Percentiles rank a stretch among this genome's conserved stretches.
phyloP scores from a whole-genome alignment of 192 early-diverging fungal species.

The Rhizoclosmatium sp. region DNA sequence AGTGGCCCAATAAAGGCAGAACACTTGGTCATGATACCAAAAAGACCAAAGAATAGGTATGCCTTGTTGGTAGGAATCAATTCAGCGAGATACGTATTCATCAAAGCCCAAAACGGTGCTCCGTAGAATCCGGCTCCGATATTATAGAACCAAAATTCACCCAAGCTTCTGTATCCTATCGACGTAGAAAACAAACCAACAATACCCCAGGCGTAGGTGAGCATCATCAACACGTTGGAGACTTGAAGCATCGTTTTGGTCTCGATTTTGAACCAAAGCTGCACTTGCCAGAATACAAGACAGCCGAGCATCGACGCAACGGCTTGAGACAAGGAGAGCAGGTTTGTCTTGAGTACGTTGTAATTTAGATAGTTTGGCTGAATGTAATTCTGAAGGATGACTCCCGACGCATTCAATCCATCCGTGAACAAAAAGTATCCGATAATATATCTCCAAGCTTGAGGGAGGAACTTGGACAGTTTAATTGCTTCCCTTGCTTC shows the following conservation, averaged over 20 bases:
- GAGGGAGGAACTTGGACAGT: conserved; percentile 44
- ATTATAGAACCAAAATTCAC: conserved; percentile 44
- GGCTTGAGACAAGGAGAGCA: conserved; percentile 46
- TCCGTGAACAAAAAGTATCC: conserved; percentile 53
- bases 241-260: conserved; percentile 52
- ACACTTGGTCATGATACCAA: conserved; percentile 51
- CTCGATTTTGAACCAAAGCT: conserved; percentile 39
- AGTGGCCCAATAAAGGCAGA: conserved; percentile 53
- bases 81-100: conserved; percentile 51
- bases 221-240: conserved; percentile 42
- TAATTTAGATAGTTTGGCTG: conserved; percentile 43
- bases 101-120: conserved; percentile 48
- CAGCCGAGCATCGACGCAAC: conserved; percentile 50
- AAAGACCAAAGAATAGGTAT: conserved; percentile 55
- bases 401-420: conserved; percentile 42
- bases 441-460: conserved; percentile 48
- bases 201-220: conserved; percentile 48
- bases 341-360: conserved; percentile 30
- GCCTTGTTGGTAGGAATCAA: conserved; percentile 50
- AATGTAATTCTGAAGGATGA: conserved; percentile 38
- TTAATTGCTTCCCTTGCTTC: conserved; percentile 29
- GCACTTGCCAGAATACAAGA: conserved; percentile 44
- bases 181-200: conserved; percentile 38
- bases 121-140: conserved; percentile 40
- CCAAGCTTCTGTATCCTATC: conserved; percentile 36